A percentile compares a stretch with the other conserved stretches of the same genome.
phyloP scores from a whole-genome alignment of 1,284 basidiomycete genomes.

The Sporisorium exsertum region DNA sequence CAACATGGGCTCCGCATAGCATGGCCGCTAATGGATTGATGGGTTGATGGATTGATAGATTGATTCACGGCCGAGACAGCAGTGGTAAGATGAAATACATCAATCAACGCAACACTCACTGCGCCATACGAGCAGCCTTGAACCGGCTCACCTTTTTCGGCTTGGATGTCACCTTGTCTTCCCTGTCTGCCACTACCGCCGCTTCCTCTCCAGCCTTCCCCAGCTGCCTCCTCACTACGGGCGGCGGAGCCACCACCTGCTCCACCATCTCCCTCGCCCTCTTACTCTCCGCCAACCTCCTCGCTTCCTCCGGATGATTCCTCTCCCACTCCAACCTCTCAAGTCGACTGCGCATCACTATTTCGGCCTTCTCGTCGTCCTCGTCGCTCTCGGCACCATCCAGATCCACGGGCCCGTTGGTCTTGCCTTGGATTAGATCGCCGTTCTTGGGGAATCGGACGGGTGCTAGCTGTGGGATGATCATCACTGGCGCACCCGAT shows the following conservation, averaged over 20 bases:
- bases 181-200: not conserved
- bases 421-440: conserved; percentile 33
- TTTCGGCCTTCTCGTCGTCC: conserved; percentile 54
- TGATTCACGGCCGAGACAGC: not conserved
- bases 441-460: conserved; percentile 51
- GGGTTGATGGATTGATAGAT: not conserved
- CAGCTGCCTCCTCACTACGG: conserved; percentile 7
- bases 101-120: conserved; percentile 4
- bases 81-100: not conserved
- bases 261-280: conserved; percentile 17
- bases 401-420: conserved; percentile 41
- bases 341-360: conserved; percentile 55
- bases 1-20: too few species aligned
- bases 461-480: conserved; percentile 54
- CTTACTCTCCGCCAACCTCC: conserved; percentile 18
- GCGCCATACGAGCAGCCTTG: conserved; percentile 47
- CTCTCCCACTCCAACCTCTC: conserved; percentile 41
- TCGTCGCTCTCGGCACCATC: conserved; percentile 57
- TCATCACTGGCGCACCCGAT: conserved; percentile 45
- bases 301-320: conserved; percentile 36
- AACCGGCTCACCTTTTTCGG: conserved; percentile 47
- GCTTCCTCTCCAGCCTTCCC: not conserved
- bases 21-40: too few species aligned
- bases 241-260: conserved; percentile 21
- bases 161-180: not conserved